A percentile compares a stretch with the other conserved stretches of the same genome.
phyloP scores from a whole-genome alignment of 495 filamentous ascomycete genomes.

The Thermochaetoides thermophila region DNA sequence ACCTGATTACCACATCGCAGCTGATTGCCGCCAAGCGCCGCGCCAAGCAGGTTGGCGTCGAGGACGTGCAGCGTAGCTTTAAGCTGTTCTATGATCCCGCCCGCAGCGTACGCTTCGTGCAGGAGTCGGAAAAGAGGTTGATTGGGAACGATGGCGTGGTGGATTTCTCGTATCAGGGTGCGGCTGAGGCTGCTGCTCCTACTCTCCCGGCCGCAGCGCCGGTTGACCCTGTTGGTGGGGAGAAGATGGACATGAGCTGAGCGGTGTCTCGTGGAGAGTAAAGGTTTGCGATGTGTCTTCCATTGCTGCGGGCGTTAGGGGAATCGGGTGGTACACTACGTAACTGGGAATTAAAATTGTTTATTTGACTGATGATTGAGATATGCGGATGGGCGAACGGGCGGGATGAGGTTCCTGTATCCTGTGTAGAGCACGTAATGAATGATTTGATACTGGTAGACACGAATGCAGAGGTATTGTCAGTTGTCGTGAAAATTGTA shows the following conservation, averaged over 20 bases:
- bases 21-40: slow-evolving; percentile 66
- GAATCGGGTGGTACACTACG: no score
- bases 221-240: no score
- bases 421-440: no score
- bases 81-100: slow-evolving; percentile 80
- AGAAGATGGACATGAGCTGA: slow-evolving; percentile 66
- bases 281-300: slow-evolving; percentile 1
- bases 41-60: slow-evolving; percentile 59
- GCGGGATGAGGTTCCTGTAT: no score
- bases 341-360: no score
- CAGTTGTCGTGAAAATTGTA: no score
- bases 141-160: slow-evolving; percentile 78
- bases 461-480: no score
- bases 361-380: slow-evolving; percentile 3
- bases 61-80: slow-evolving; percentile 89
- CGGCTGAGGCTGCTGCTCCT: no score
- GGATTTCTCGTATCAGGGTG: slow-evolving; percentile 49
- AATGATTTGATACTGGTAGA: no score
- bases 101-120: slow-evolving; percentile 79
- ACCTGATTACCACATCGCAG: slow-evolving; percentile 86
- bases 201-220: no score
- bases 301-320: slow-evolving; percentile 14
- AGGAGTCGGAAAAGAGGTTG: slow-evolving; percentile 79
- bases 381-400: no score
- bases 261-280: neutral